Evolutionary conservation across 345 rosid genomes (phyloP).

Genomic region (Isatis tinctoria): DNA sequence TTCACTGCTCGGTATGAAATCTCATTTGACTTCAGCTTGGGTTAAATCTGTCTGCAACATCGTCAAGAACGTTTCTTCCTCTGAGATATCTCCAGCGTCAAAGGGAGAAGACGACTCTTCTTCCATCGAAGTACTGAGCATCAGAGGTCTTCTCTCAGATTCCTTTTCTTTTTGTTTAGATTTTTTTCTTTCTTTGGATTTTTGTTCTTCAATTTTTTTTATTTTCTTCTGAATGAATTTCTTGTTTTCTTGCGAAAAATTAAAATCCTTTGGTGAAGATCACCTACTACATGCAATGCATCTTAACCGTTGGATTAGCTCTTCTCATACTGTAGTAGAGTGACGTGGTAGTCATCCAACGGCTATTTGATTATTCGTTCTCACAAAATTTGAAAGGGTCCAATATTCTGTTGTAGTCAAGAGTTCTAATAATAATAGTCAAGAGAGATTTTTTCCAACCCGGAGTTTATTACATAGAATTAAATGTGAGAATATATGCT

Average conservation of each 20-base stretch:
- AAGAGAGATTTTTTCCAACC: neutral
- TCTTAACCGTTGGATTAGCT: conserved; percentile 17
- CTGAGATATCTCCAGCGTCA: conserved; percentile 6
- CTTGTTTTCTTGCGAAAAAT: conserved; percentile 9
- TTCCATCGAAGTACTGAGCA: conserved; percentile 22
- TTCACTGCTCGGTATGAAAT: conserved; percentile 61
- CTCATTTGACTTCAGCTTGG: conserved; percentile 58
- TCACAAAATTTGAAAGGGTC: neutral
- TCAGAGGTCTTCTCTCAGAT: conserved; percentile 37
- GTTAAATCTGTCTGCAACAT: conserved; percentile 56
- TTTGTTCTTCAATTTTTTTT: neutral
- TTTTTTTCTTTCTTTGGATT: conserved; percentile 11
- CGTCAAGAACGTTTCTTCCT: conserved; percentile 30
- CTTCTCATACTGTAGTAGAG: neutral
- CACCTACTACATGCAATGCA: conserved; percentile 33
- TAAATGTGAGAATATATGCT: neutral
- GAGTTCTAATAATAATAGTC: neutral
- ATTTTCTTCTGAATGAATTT: neutral
- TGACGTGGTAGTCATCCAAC: conserved; percentile 26
- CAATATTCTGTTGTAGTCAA: conserved; percentile 4
- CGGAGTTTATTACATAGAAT: neutral
- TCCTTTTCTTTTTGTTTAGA: neutral
- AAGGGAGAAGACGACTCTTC: conserved; percentile 31
- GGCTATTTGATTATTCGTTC: neutral
- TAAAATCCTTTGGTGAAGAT: conserved; percentile 18